Base-by-base conservation (phyloP, 1,284 basidiomycete genomes). In the Vanrija sp. region DNA sequence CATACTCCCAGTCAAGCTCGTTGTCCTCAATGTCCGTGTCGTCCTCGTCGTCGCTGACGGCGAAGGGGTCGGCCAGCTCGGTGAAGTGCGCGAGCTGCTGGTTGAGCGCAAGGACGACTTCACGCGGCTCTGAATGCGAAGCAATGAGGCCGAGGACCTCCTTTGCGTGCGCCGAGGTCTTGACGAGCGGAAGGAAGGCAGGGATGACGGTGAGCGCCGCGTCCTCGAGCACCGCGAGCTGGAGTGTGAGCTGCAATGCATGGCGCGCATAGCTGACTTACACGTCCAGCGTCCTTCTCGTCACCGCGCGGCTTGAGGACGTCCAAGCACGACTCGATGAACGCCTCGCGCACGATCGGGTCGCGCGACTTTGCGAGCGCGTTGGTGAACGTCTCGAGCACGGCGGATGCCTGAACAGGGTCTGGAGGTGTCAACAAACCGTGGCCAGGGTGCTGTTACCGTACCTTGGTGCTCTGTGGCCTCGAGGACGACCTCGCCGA, bases 1-100 rank as follows among this genome's bases (percentile, higher is more conserved):
- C 65, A 6, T 63, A 62, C 10, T 68, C 63, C 6, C 71, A 71
- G 52, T 82, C 77, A 12, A 57, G 47, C 38, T 77, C 72, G 2
- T 71, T 64, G 5, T 61, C 61, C 47, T 53, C 58, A 4, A 64
- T 54, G 38, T 49, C 54, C n/a, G 55, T 59, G 26, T 59, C 47
- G 19, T 58, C 63, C 51, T 65, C 69, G 23, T 64, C 58, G 43
- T 70, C 69, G 55, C 65, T 69, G 15, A 71, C 60, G 10, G 56
- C 54, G 28, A 55, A 65, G 3, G 64, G 61, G 38, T 66, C 63
- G 2, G 64, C 60, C 26, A 58, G 49, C 23, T 71, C 69, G 10
- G 65, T 51, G 14, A 74, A 51, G 16, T 62, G 46, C 23, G 60
- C 55, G 16, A 72, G 40, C 18, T 57, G 60, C 21, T 65, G 60